Evolutionary conservation across 23 red algal genomes (phyloP), one percentile per base, ranked within the genome.

Genomic region (Gracilariopsis chorda): DNA sequence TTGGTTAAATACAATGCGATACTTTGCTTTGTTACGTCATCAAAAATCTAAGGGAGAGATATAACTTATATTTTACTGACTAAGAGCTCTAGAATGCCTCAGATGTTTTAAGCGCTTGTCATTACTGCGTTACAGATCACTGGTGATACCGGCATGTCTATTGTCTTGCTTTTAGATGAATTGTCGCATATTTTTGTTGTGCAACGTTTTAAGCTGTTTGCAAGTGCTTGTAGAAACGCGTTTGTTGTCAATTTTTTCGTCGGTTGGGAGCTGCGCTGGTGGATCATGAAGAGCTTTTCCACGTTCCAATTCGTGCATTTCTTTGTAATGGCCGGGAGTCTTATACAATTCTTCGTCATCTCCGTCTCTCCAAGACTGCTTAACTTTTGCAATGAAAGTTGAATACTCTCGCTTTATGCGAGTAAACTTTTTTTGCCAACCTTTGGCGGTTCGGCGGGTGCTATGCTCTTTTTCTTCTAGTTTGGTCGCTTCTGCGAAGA

Each of bases 401-500:
- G 79, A 60, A 48, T 84, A 64, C 36, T 36, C 23, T 65, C 40
- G 29, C 49, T 60, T 84, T 19, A 64, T 62, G 10, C 79, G 2
- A 6, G 30, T 62, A 64, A 84, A 84, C 42, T 84, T 60, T 64
- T 67, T 62, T 0, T 84, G 52, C 79, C 79, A 84, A 10, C 34
- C 43, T 10, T 56, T 80, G 8, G 51, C 75, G 24, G 28, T 80
- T 10, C 75, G 75, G 21, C n/a, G 6, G 17, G 53, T 80, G 23
- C 9, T 57, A 45, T 57, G 44, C 7, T 80, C 75, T 12, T 51
- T 57, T n/a, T 10, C 6, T 6, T 5, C 51, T 17, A 80, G 33
- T 23, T 10, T 53, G 9, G 75, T 11, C 7, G 75, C 75, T 10
- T 17, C 75, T 53, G n/a, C 7, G 25, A 55, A 80, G 4, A 80